Base-by-base conservation (phyloP, 805 yeast species). In the Candida hungchunana region DNA sequence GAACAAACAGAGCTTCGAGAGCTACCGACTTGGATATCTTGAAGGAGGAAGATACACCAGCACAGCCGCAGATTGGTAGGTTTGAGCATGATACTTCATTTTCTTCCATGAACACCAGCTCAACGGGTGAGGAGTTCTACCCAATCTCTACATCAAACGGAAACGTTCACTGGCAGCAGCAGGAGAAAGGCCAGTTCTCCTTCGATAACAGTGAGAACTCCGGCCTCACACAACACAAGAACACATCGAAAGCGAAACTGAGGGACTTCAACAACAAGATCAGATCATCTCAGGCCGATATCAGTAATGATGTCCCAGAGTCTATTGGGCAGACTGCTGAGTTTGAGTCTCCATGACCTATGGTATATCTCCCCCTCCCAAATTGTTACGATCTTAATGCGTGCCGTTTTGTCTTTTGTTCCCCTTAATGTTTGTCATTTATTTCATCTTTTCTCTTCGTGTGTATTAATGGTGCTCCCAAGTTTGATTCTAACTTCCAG, bases 201-300 rank as follows among this genome's bases (percentile, higher is more conserved):
- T 46, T 52, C 18, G 68, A 65, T 19, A 29, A 32, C 11, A 37
- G 28, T 21, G 46, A 48, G 26, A 46, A 45, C 19, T 52, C 55
- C 20, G 44, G 47, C 23, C 48, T 53, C n/a, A 58, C 59, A 26
- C 46, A 29, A 17, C 32, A 40, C 3, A 17, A 32, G 7, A 40
- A 34, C 26, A 15, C 29, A 3, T 37, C 53, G 2, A 53, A 58
- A 24, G 70, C 69, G 16, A 58, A 62, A 37, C 42, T 67, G 32
- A 65, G 59, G 10, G 58, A 57, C 22, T 53, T 66, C 30, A 54
- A 55, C 14, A 52, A 62, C 38, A 56, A 50, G 25, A 58, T 62
- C 26, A 56, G 55, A 19, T 52, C 60, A 18, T 37, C 44, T 5
- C 34, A 34, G 18, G 58, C 61, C 18, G 53, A 56, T 33, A 52